These are phyloP conservation scores for Fusarium poae DNA, from an alignment of 2,329 filamentous ascomycete genomes.

Conservation along the genomic window DNA sequence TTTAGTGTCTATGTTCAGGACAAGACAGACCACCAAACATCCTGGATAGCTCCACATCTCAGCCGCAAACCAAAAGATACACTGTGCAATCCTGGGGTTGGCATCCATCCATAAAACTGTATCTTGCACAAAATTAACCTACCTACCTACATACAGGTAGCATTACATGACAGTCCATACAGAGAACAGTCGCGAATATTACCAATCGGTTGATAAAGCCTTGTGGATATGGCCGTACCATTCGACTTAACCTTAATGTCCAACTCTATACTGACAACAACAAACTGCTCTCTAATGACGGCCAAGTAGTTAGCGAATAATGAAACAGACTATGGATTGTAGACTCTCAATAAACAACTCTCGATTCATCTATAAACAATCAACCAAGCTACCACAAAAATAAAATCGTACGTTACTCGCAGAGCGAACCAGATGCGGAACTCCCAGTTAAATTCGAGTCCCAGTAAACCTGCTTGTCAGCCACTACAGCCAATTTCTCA, in stretches of 20 bases:
- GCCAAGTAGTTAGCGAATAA: not conserved
- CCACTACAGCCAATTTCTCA: constrained; percentile 7
- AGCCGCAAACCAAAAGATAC: constrained; percentile 15
- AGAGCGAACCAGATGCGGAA: not conserved
- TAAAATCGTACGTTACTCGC: constrained; percentile 3
- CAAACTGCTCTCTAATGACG: not conserved
- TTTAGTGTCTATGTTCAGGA: not conserved
- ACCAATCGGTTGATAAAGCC: constrained; percentile 1
- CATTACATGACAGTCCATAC: not conserved
- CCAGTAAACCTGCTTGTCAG: constrained; percentile 7
- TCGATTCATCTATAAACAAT: not conserved
- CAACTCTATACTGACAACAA: constrained; percentile 4
- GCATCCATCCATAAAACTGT: constrained; percentile 10
- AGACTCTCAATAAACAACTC: not conserved
- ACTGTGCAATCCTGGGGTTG: constrained; percentile 24
- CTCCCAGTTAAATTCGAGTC: not conserved
- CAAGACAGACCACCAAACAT: constrained; percentile 1
- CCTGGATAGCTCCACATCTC: constrained; percentile 2
- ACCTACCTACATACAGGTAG: too few relatives aligned
- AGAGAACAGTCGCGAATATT: not conserved
- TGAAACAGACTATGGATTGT: not conserved
- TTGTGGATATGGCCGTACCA: constrained; percentile 18
- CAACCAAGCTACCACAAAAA: not conserved
- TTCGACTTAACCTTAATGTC: not conserved
- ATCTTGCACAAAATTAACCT: constrained; percentile 21